phyloP scores from a whole-genome alignment of 306 rosid species.

The Acacia confusa region DNA sequence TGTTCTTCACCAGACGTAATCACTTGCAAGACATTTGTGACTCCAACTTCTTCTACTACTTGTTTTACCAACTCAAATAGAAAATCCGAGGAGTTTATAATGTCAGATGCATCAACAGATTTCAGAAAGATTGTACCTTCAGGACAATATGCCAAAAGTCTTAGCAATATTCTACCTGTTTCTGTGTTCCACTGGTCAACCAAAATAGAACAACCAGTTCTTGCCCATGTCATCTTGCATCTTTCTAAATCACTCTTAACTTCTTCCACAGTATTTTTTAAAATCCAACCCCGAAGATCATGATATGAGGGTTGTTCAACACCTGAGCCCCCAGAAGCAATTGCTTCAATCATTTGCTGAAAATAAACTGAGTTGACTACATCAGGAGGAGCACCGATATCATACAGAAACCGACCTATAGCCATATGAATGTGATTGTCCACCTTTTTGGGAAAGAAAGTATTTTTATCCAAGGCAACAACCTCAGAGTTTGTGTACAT shows the following conservation, averaged over 20 bases:
- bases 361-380: slow-evolving; percentile 80
- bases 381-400: slow-evolving; percentile 79
- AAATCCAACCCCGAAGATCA: slow-evolving; percentile 81
- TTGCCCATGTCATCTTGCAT: slow-evolving; percentile 64
- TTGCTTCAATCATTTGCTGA: slow-evolving; percentile 79
- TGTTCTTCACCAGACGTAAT: slow-evolving; percentile 63
- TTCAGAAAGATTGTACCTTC: slow-evolving; percentile 74
- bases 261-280: slow-evolving; percentile 81
- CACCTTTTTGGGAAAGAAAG: slow-evolving; percentile 35
- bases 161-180: slow-evolving; percentile 46
- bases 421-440: slow-evolving; percentile 65
- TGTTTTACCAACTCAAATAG: slow-evolving; percentile 67
- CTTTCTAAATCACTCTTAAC: slow-evolving; percentile 62
- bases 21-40: slow-evolving; percentile 78
- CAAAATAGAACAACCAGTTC: slow-evolving; percentile 80
- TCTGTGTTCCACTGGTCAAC: slow-evolving; percentile 71
- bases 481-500: slow-evolving; percentile 41
- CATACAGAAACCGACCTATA: slow-evolving; percentile 81
- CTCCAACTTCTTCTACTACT: slow-evolving; percentile 81
- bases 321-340: slow-evolving; percentile 58
- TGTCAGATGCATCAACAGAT: slow-evolving; percentile 70
- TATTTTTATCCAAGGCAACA: slow-evolving; percentile 41
- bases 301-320: slow-evolving; percentile 56
- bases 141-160: slow-evolving; percentile 64
- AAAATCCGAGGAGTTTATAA: slow-evolving; percentile 44